These are phyloP conservation scores for Tranzscheliella williamsii DNA, from an alignment of 1,284 basidiomycete genomes.

Conservation along the genomic window DNA sequence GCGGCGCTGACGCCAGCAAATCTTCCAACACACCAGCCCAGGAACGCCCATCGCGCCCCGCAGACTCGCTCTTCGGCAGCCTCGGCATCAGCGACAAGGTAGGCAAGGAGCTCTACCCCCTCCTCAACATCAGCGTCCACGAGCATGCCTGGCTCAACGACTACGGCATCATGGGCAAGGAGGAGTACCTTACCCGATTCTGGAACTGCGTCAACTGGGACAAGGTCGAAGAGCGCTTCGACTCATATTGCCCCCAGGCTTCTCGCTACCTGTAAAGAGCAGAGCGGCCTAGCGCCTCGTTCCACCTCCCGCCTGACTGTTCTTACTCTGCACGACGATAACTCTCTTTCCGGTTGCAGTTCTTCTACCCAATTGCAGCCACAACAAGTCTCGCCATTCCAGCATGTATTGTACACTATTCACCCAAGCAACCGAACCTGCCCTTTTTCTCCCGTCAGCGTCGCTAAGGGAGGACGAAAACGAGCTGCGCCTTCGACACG, in stretches of 20 bases:
- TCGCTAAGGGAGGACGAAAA: no score
- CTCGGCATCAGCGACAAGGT: constrained; percentile 36
- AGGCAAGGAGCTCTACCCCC: constrained; percentile 72
- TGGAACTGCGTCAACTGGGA: constrained; percentile 87
- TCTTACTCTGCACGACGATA: no score
- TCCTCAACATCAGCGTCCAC: constrained; percentile 82
- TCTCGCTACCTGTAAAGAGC: constrained; percentile 15
- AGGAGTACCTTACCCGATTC: constrained; percentile 84
- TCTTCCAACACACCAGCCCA: constrained; percentile 33
- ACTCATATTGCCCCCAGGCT: constrained; percentile 31
- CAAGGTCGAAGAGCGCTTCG: constrained; percentile 44
- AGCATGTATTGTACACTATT: no score
- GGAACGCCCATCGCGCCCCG: constrained; percentile 11
- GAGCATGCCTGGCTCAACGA: constrained; percentile 89
- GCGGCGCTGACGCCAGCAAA: constrained; percentile 31
- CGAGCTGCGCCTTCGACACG: no score
- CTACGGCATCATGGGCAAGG: constrained; percentile 92
- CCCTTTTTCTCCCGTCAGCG: no score
- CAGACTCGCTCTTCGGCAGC: constrained; percentile 21
- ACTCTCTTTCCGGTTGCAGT: no score
- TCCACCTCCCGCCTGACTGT: no score
- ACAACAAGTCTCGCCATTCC: no score
- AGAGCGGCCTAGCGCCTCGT: no score
- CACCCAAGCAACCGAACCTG: no score
- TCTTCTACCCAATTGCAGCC: no score